phyloP scores from a whole-genome alignment of 495 filamentous ascomycete species.

The Aeminium ludgeri region DNA sequence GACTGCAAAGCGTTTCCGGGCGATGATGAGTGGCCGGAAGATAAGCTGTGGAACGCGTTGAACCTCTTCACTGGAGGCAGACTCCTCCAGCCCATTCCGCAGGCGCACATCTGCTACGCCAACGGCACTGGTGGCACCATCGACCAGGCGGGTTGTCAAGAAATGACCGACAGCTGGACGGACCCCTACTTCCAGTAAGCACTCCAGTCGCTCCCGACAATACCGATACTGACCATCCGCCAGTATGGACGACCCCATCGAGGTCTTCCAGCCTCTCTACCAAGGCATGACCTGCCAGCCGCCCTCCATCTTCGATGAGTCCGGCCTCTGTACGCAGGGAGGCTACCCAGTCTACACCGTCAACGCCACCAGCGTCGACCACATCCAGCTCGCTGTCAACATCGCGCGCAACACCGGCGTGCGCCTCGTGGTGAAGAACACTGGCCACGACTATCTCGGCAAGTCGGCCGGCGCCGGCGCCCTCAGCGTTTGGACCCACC shows the following conservation, averaged over 20 bases:
- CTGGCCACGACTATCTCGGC: conserved; percentile 5
- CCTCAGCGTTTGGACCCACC: conserved; percentile 27
- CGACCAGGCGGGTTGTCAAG: too few species aligned
- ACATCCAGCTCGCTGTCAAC: conserved; percentile 23
- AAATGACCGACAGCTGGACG: too few species aligned
- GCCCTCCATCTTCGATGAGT: too few species aligned
- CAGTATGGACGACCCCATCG: too few species aligned
- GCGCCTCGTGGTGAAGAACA: conserved; percentile 6
- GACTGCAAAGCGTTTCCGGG: too few species aligned
- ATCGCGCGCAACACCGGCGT: conserved; percentile 5
- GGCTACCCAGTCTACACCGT: conserved; percentile 13
- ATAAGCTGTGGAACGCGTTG: conserved; percentile 10
- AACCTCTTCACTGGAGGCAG: conserved; percentile 14
- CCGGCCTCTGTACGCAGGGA: conserved; percentile 11
- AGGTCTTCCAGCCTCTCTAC: too few species aligned
- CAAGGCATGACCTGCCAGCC: too few species aligned
- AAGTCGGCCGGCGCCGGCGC: conserved; percentile 25
- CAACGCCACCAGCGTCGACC: conserved; percentile 7
- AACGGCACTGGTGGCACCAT: too few species aligned
- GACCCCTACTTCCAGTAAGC: too few species aligned
- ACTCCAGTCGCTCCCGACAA: too few species aligned
- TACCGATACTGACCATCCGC: too few species aligned
- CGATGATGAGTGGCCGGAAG: conserved; percentile 10
- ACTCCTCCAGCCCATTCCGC: conserved; percentile 14
- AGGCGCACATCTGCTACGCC: conserved; percentile 12